These are phyloP conservation scores for Cucurbita ficifolia DNA, from an alignment of 306 rosid genomes.

Conservation along the genomic window DNA sequence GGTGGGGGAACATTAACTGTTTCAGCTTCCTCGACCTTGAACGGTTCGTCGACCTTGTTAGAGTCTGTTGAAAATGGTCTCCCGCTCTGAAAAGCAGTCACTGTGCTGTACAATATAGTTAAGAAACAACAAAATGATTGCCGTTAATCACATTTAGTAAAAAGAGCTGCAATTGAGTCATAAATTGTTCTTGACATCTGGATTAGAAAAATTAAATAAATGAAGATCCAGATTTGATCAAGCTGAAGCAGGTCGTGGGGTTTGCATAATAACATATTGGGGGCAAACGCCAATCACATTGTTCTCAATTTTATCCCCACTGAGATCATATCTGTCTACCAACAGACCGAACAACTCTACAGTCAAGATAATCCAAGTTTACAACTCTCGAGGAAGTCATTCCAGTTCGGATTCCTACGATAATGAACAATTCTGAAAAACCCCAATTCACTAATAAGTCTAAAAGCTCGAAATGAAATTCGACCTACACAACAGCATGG, in stretches of 20 bases:
- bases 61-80: conserved; percentile 50
- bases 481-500: not conserved
- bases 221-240: not conserved
- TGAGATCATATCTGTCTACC: not conserved
- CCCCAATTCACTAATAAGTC: not conserved
- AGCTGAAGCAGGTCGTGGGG: not conserved
- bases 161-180: not conserved
- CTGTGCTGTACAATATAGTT: conserved; percentile 22
- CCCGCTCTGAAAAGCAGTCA: conserved; percentile 24
- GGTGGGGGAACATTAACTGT: conserved; percentile 71
- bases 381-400: not conserved
- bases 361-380: not conserved
- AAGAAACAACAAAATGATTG: not conserved
- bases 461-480: not conserved
- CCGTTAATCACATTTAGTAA: not conserved
- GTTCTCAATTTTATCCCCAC: not conserved
- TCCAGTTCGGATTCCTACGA: not conserved
- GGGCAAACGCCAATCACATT: not conserved
- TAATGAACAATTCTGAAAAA: not conserved
- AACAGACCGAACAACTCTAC: not conserved
- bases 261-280: not conserved
- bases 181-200: not conserved
- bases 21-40: conserved; percentile 79
- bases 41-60: conserved; percentile 63
- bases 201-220: not conserved